These are phyloP conservation scores for Sechiopsis laciniata DNA, from an alignment of 306 rosid genomes.

Conservation along the genomic window DNA sequence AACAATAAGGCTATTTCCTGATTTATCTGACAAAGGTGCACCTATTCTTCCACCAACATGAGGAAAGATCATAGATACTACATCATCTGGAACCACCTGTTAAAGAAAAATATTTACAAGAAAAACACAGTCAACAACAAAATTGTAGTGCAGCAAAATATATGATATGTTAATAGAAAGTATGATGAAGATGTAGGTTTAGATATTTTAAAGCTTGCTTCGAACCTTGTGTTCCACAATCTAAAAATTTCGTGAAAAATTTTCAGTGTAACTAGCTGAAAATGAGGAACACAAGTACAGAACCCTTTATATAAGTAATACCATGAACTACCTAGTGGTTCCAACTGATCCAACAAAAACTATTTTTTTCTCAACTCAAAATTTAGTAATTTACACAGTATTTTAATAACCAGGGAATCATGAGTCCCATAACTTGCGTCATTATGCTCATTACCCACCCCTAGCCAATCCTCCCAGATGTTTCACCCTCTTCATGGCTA, in stretches of 20 bases:
- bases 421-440: not conserved
- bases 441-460: not conserved
- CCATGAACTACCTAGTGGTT: not conserved
- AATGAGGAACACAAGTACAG: not conserved
- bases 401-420: not conserved
- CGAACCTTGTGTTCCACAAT: not conserved
- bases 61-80: conserved; percentile 33
- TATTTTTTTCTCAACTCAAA: not conserved
- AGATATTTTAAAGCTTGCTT: not conserved
- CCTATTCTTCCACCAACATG: conserved; percentile 34
- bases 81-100: conserved; percentile 47
- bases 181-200: not conserved
- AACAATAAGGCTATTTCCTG: conserved; percentile 32
- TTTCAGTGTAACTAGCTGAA: not conserved
- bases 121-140: conserved; percentile 16
- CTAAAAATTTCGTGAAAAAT: not conserved
- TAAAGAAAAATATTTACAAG: conserved; percentile 26
- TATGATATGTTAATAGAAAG: not conserved
- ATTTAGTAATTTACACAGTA: not conserved
- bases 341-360: not conserved
- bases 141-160: conserved; percentile 21
- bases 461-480: not conserved
- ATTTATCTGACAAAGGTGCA: conserved; percentile 33
- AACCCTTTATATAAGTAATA: not conserved
- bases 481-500: not conserved